Percentiles rank a stretch among this genome's conserved stretches.
phyloP scores from a whole-genome alignment of 2,329 filamentous ascomycete genomes.

The Botryotinia globosa region DNA sequence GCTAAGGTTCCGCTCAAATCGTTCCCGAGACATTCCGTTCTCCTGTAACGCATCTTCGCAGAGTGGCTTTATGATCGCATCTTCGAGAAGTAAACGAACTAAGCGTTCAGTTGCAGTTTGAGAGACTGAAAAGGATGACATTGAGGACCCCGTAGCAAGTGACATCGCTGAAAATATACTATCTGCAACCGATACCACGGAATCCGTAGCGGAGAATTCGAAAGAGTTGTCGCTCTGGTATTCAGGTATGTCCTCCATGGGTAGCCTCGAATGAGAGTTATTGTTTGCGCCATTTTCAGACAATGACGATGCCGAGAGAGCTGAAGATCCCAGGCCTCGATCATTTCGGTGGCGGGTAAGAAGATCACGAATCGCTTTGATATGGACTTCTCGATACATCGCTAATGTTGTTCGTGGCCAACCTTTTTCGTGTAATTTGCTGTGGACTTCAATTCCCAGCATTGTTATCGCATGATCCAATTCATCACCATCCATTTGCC shows the following conservation, averaged over 20 bases:
- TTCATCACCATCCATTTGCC: not conserved
- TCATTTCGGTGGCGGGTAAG: not conserved
- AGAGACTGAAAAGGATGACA: constrained; percentile 20
- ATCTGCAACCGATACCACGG: constrained; percentile 19
- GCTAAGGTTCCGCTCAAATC: constrained; percentile 24
- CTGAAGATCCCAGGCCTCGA: not conserved
- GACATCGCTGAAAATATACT: constrained; percentile 22
- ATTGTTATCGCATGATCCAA: not conserved
- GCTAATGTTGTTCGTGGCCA: not conserved
- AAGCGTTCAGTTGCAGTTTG: constrained; percentile 21
- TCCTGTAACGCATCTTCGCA: constrained; percentile 16
- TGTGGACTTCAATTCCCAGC: not conserved
- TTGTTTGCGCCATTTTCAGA: not conserved
- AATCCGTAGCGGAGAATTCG: constrained; percentile 8
- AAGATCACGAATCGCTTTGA: not conserved
- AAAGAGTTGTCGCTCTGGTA: not conserved
- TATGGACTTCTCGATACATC: not conserved
- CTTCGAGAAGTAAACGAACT: constrained; percentile 21
- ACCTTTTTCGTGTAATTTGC: not conserved
- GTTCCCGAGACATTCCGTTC: constrained; percentile 7
- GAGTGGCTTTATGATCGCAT: constrained; percentile 11
- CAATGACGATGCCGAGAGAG: not conserved
- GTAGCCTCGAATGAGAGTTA: not conserved
- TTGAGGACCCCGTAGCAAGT: constrained; percentile 18
- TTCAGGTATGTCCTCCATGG: not conserved